These are phyloP conservation scores for Cystobasidiopsis lactophilus DNA, from an alignment of 768 basidiomycete species.

Conservation along the genomic window DNA sequence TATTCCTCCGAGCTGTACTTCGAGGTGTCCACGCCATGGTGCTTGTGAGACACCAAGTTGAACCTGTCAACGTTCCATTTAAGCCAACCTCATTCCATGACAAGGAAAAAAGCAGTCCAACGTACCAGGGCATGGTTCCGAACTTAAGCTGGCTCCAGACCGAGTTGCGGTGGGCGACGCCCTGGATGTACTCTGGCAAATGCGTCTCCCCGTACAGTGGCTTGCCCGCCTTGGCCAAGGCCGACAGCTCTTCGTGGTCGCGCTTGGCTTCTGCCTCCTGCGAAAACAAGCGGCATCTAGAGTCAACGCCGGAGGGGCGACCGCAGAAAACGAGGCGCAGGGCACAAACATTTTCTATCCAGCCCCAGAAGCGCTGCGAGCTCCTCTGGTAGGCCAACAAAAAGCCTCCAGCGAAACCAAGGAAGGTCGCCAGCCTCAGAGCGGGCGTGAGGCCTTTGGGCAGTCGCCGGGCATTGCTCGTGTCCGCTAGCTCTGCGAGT, in stretches of 20 bases:
- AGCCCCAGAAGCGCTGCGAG: slow-evolving; percentile 90
- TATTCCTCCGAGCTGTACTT: slow-evolving; percentile 11
- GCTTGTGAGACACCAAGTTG: slow-evolving; percentile 44
- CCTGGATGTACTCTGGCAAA: slow-evolving; percentile 68
- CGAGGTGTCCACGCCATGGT: slow-evolving; percentile 17
- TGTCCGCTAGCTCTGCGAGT: slow-evolving; percentile 26
- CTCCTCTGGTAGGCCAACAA: slow-evolving; percentile 77
- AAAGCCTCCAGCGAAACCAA: slow-evolving; percentile 82
- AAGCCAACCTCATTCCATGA: slow-evolving; percentile 33
- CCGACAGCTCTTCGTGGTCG: slow-evolving; percentile 56
- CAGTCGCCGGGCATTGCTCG: slow-evolving; percentile 26
- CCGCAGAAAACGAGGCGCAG: background rate
- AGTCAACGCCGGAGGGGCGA: slow-evolving; percentile 41
- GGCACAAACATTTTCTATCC: slow-evolving; percentile 49
- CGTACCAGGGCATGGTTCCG: slow-evolving; percentile 32
- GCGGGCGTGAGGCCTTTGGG: slow-evolving; percentile 25
- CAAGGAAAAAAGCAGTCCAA: slow-evolving; percentile 10
- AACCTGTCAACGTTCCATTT: slow-evolving; percentile 42
- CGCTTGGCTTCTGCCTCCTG: slow-evolving; percentile 49
- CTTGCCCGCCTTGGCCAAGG: slow-evolving; percentile 52
- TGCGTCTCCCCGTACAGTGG: slow-evolving; percentile 65
- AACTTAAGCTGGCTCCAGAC: slow-evolving; percentile 85
- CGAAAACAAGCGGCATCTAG: too few relatives aligned
- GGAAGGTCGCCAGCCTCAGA: slow-evolving; percentile 32
- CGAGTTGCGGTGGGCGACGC: slow-evolving; percentile 66